Base-by-base conservation (phyloP, 116 monocot genomes). In the Posidonia oceanica region DNA sequence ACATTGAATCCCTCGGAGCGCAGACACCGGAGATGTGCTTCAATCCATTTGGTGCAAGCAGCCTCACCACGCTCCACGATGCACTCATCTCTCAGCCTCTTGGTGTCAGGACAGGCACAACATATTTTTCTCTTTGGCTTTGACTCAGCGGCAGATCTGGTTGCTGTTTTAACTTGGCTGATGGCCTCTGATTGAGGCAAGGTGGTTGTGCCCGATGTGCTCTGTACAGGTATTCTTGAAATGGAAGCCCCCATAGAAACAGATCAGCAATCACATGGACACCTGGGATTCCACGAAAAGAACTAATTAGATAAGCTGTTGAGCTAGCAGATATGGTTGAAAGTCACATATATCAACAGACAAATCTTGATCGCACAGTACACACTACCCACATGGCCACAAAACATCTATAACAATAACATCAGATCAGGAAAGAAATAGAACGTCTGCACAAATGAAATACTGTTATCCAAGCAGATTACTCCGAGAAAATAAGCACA, bases 1-100 rank as follows among this genome's bases (percentile, higher is more conserved):
- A 94, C 78, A 2, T 90, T 90, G 74, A 95, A 95, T 12, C 88
- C 91, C 72, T 91, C 91, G 0, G 91, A 87, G 0, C 88, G 88
- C 37, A 96, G 89, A 66, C 96, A 96, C 37, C 60, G 77, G 0
- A 71, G 83, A 69, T 96, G 91, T 10, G 96, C 95, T 80, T 96
- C 85, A 6, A 96, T 89, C 84, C 84, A 91, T 72, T 96, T 95
- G 0, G 71, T 48, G 68, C 91, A 96, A 4, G 84, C 86, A 36
- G 70, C 65, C 56, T 96, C 91, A 14, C 96, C 91, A 63, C 91
- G 91, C 75, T 86, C 74, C 38, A 96, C 91, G 39, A 96, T 73
- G 74, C 96, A 96, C 65, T 96, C 96, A 51, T 96, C 96, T 81
- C 96, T 81, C 53, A 88, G 73, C 80, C 58, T 79, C 69, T 82